Conservation (phyloP, 2,329 filamentous ascomycete genomes). For the Penicillium hordei region DNA sequence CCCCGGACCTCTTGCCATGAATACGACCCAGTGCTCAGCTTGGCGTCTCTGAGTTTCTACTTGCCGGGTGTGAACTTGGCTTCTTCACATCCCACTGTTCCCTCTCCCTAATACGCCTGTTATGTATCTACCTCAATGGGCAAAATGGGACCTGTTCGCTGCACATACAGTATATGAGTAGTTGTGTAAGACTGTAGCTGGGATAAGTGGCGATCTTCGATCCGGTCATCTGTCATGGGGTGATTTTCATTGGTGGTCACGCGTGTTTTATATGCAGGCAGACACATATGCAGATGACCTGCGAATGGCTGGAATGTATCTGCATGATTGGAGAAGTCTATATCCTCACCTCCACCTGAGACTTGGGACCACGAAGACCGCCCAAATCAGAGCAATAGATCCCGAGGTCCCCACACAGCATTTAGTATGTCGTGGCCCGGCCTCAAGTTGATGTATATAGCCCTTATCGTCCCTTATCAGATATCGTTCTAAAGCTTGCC, state of each 20-base stretch:
- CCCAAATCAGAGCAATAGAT: background rate
- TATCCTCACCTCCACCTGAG: background rate
- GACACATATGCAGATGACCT: background rate
- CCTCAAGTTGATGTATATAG: background rate
- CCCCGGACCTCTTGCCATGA: background rate
- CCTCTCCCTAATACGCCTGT: constrained; percentile 23
- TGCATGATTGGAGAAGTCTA: background rate
- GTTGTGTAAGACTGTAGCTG: background rate
- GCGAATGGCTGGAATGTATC: background rate
- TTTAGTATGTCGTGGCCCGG: background rate
- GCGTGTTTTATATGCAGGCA: background rate
- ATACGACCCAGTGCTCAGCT: constrained; percentile 4
- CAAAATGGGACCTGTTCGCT: constrained; percentile 31
- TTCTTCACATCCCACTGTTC: constrained; percentile 7
- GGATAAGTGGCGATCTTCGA: background rate
- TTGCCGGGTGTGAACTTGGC: constrained; percentile 10
- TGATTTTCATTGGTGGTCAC: background rate
- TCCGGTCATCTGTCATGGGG: background rate
- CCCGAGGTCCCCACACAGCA: no score
- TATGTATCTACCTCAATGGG: constrained; percentile 34
- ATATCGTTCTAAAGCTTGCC: no score
- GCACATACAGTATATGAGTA: constrained; percentile 3
- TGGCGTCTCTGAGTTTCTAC: constrained; percentile 4
- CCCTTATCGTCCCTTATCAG: background rate
- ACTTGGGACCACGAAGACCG: background rate